These are phyloP conservation scores for Mycosphaerelloides madeirae DNA, from an alignment of 2,329 filamentous ascomycete species.

Conservation along the genomic window DNA sequence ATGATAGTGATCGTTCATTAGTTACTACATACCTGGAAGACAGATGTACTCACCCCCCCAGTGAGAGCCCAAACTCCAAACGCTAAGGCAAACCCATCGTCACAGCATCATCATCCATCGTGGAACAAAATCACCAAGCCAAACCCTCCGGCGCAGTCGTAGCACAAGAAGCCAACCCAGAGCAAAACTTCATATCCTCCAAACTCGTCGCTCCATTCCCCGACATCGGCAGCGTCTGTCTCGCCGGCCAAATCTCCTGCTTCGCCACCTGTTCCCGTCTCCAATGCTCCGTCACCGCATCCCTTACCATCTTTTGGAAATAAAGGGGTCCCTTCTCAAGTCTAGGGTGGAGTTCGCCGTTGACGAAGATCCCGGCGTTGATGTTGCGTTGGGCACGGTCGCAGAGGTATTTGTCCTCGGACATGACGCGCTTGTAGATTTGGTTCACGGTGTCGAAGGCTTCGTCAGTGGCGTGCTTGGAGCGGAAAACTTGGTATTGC, in stretches of 20 bases:
- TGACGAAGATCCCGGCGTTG: conserved; percentile 57
- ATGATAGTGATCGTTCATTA: no score
- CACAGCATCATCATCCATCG: no score
- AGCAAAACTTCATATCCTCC: conserved; percentile 28
- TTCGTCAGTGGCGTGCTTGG: conserved; percentile 56
- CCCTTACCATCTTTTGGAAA: conserved; percentile 51
- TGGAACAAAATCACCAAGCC: neutral
- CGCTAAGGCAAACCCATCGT: no score
- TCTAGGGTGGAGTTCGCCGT: conserved; percentile 58
- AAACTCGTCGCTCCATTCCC: conserved; percentile 15
- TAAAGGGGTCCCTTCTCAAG: conserved; percentile 55
- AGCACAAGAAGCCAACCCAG: conserved; percentile 14
- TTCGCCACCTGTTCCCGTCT: conserved; percentile 42
- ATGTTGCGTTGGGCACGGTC: conserved; percentile 57
- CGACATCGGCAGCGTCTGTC: conserved; percentile 31
- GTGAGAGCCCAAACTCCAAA: no score
- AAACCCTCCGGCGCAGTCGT: neutral
- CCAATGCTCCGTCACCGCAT: conserved; percentile 46
- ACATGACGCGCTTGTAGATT: conserved; percentile 61
- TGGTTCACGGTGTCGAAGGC: conserved; percentile 55
- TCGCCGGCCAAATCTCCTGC: conserved; percentile 53
- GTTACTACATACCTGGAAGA: no score
- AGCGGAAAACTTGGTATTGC: conserved; percentile 60
- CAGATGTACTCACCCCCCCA: no score
- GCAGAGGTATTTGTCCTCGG: conserved; percentile 61